phyloP scores from a whole-genome alignment of 148 eudicot genomes.

The Nepenthes gracilis region DNA sequence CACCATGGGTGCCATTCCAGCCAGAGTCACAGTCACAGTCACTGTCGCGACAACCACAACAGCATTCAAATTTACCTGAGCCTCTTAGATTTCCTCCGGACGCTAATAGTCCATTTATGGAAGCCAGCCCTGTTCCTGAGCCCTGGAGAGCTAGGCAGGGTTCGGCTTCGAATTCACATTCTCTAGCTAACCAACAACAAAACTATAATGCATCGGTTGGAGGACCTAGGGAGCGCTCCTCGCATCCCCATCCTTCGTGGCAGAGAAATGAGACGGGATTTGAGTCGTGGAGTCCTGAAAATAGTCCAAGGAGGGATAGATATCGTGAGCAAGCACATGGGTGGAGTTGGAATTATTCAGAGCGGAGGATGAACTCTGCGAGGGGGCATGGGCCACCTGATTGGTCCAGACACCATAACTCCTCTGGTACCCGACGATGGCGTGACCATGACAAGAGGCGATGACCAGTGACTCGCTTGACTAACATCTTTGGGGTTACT shows the following conservation, averaged over 20 bases:
- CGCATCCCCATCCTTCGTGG: not conserved
- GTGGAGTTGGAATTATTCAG: conserved; percentile 19
- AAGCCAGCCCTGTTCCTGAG: conserved; percentile 1
- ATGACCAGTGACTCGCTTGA: conserved; percentile 10
- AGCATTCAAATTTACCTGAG: not conserved
- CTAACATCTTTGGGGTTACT: too few relatives aligned
- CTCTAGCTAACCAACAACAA: conserved; percentile 18
- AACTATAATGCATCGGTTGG: conserved; percentile 1
- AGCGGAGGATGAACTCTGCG: conserved; percentile 19
- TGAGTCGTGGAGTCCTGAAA: conserved; percentile 62
- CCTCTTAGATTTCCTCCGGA: not conserved
- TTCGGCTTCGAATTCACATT: conserved; percentile 14
- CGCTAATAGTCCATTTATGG: not conserved
- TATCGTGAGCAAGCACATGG: conserved; percentile 22
- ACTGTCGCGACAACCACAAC: not conserved
- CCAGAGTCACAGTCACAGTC: not conserved
- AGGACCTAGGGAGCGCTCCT: not conserved
- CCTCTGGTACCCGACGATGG: conserved; percentile 31
- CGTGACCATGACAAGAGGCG: conserved; percentile 31
- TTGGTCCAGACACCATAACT: conserved; percentile 28
- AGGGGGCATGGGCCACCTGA: conserved; percentile 28
- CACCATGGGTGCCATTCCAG: not conserved
- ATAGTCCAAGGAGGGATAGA: conserved; percentile 33
- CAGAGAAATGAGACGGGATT: conserved; percentile 12
- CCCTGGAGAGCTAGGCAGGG: conserved; percentile 19